Evolutionary conservation across 805 yeast genomes (phyloP).

Genomic region (Candida maesae): DNA sequence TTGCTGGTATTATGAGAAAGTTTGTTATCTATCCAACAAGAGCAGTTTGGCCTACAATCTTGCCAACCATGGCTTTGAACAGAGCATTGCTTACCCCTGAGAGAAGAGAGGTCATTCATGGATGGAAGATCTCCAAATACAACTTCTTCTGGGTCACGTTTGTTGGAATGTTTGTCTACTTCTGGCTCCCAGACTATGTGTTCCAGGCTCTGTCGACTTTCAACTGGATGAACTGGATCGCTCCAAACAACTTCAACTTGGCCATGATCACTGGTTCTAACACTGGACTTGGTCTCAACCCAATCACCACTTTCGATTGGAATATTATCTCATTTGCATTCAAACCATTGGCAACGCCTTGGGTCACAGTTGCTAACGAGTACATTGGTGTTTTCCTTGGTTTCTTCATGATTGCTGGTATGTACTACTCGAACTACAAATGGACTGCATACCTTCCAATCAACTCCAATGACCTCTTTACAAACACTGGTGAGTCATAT

Average conservation of each 20-base stretch:
- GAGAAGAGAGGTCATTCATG: conserved; percentile 29
- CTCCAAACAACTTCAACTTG: conserved; percentile 45
- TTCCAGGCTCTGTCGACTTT: conserved; percentile 40
- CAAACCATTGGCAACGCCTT: conserved; percentile 43
- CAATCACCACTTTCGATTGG: conserved; percentile 52
- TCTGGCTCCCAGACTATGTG: conserved; percentile 44
- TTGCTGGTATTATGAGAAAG: conserved; percentile 61
- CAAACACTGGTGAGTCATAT: conserved; percentile 47
- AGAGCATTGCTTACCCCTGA: conserved; percentile 41
- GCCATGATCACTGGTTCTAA: conserved; percentile 46
- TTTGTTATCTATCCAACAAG: conserved; percentile 49
- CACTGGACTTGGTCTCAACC: conserved; percentile 49
- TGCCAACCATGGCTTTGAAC: conserved; percentile 48
- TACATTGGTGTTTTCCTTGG: conserved; percentile 33
- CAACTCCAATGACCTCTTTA: conserved; percentile 48
- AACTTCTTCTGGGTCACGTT: conserved; percentile 32
- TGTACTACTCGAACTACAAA: conserved; percentile 39
- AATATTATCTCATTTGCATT: conserved; percentile 31
- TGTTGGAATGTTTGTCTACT: conserved; percentile 36
- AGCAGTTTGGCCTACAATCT: conserved; percentile 50
- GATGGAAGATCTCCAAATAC: conserved; percentile 34
- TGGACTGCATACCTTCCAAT: conserved; percentile 38
- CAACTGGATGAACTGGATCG: conserved; percentile 59
- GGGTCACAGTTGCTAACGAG: conserved; percentile 32
- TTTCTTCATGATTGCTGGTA: conserved; percentile 32